A percentile compares a stretch with the other conserved stretches of the same genome.
phyloP scores from a whole-genome alignment of 2,329 filamentous ascomycete genomes.

The Colletotrichum agaves region DNA sequence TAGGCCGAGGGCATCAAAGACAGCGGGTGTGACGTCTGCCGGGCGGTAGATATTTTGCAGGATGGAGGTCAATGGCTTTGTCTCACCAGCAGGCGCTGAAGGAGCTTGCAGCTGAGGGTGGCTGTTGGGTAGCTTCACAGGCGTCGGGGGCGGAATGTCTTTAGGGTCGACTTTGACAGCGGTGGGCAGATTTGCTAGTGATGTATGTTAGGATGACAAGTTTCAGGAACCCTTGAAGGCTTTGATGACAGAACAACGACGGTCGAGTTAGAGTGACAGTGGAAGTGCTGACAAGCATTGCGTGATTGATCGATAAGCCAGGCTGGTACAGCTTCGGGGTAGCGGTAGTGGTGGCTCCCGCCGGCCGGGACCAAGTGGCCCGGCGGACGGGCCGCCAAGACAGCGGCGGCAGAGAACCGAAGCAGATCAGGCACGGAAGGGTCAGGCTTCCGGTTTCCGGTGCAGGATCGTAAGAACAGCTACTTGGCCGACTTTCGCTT shows the following conservation, averaged over 20 bases:
- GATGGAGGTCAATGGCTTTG: constrained; percentile 58
- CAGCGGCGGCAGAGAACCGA: constrained; percentile 4
- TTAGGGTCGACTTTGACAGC: constrained; percentile 53
- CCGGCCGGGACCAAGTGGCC: constrained; percentile 23
- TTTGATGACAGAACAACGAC: background rate
- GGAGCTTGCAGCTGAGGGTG: constrained; percentile 43
- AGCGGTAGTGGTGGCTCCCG: background rate
- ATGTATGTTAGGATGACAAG: constrained; percentile 27
- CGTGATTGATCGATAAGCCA: background rate
- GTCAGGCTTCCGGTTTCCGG: constrained; percentile 42
- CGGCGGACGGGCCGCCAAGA: constrained; percentile 24
- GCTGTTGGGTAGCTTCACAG: constrained; percentile 61
- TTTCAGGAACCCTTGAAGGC: background rate
- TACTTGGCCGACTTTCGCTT: constrained; percentile 34
- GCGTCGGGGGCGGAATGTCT: constrained; percentile 67
- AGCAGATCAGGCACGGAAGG: constrained; percentile 35
- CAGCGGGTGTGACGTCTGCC: constrained; percentile 56
- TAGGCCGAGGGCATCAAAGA: constrained; percentile 68
- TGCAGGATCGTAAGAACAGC: constrained; percentile 40
- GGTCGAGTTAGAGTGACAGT: background rate
- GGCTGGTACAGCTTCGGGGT: background rate
- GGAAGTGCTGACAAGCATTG: background rate
- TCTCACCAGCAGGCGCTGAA: constrained; percentile 37
- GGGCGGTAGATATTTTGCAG: constrained; percentile 66
- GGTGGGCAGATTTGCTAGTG: constrained; percentile 42